Evolutionary conservation across 345 rosid species (phyloP).

Genomic region (Capsella bursapastoris): DNA sequence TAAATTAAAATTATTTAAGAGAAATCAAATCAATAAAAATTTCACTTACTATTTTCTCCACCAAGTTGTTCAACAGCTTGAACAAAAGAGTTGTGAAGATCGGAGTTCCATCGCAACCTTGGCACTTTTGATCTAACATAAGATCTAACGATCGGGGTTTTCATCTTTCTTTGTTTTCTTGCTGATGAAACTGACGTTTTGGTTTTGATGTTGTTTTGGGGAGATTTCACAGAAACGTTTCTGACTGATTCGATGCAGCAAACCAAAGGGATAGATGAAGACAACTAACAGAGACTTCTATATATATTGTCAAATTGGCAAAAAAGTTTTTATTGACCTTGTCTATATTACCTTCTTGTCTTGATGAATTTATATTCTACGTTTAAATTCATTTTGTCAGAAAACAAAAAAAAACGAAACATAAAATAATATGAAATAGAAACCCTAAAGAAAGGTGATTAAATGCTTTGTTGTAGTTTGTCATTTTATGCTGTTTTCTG

Average conservation of each 20-base stretch:
- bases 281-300: constrained; percentile 7
- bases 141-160: constrained; percentile 53
- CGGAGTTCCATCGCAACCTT: constrained; percentile 77
- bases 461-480: constrained; percentile 28
- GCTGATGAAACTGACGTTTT: background rate
- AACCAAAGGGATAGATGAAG: constrained; percentile 20
- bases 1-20: no score
- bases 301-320: background rate
- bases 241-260: no score
- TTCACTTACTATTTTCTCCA: constrained; percentile 70
- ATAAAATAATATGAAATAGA: background rate
- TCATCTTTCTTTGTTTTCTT: background rate
- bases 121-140: constrained; percentile 83
- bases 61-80: constrained; percentile 81
- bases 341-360: constrained; percentile 3
- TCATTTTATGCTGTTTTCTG: constrained; percentile 24
- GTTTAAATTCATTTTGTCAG: no score
- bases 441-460: constrained; percentile 19
- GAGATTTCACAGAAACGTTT: no score
- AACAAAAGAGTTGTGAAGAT: constrained; percentile 78
- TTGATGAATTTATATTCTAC: background rate
- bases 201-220: background rate
- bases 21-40: no score
- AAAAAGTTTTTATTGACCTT: constrained; percentile 19
- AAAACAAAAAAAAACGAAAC: no score